These are phyloP conservation scores for Isoetes engelmannii DNA, from an alignment of 83 land plant genomes.

Conservation along the genomic window DNA sequence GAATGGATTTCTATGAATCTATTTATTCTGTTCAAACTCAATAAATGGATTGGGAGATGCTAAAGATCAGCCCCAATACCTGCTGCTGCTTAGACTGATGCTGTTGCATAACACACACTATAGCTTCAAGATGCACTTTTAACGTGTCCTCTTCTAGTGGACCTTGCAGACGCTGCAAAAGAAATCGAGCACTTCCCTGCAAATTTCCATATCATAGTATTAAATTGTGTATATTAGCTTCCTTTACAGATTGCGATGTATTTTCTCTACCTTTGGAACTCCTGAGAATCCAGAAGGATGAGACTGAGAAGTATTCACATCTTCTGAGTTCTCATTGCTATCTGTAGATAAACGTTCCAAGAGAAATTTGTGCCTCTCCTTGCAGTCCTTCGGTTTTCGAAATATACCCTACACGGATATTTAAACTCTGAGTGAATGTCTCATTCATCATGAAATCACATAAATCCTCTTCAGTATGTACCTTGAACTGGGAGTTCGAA, in stretches of 20 bases:
- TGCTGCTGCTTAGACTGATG: conserved; percentile 35
- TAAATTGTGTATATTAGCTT: background rate
- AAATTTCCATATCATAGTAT: background rate
- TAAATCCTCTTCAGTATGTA: conserved; percentile 15
- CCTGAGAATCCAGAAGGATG: conserved; percentile 68
- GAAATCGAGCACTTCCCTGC: conserved; percentile 73
- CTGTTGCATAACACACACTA: conserved; percentile 44
- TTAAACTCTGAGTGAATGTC: background rate
- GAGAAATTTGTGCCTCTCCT: conserved; percentile 58
- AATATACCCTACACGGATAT: conserved; percentile 40
- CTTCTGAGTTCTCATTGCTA: conserved; percentile 74
- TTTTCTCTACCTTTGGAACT: conserved; percentile 55
- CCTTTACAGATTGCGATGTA: background rate
- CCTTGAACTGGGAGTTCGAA: conserved; percentile 83
- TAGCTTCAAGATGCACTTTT: conserved; percentile 61
- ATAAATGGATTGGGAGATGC: no score
- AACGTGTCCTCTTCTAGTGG: conserved; percentile 71
- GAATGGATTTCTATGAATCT: no score
- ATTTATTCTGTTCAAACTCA: no score
- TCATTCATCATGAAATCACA: background rate
- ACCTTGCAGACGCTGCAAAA: conserved; percentile 57
- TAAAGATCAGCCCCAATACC: conserved; percentile 20
- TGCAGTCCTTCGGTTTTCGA: conserved; percentile 68
- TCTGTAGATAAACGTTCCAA: conserved; percentile 56
- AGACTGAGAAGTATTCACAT: conserved; percentile 74